phyloP scores from a whole-genome alignment of 441 rosid species.

The Isatis lusitanica region DNA sequence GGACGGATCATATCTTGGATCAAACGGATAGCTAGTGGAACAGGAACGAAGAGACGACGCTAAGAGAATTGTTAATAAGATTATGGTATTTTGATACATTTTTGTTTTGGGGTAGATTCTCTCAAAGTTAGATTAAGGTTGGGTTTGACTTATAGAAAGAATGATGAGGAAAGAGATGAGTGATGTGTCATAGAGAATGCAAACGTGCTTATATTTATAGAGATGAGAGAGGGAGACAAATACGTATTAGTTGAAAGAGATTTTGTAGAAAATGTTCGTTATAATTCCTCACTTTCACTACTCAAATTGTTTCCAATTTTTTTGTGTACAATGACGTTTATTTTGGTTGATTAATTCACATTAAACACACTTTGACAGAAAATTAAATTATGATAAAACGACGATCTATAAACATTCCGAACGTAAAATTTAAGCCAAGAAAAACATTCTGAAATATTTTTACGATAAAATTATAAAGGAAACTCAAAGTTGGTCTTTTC shows the following conservation, averaged over 20 bases:
- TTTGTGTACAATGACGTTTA: neutral
- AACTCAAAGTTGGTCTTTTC: neutral
- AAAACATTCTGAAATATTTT: neutral
- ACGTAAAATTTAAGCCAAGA: neutral
- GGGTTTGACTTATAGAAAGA: conserved; percentile 29
- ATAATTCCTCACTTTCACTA: conserved; percentile 11
- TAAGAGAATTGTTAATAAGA: conserved; percentile 27
- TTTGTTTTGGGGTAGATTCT: neutral
- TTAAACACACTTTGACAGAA: conserved; percentile 1
- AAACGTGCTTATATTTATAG: conserved; percentile 35
- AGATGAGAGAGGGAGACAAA: conserved; percentile 14
- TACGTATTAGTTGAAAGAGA: neutral
- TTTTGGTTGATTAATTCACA: neutral
- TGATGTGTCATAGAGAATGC: conserved; percentile 25
- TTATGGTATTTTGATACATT: conserved; percentile 26
- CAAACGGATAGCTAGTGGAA: conserved; percentile 27
- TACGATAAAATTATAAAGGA: neutral
- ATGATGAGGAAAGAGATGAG: conserved; percentile 20
- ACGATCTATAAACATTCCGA: neutral
- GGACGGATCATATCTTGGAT: conserved; percentile 26
- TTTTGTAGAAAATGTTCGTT: conserved; percentile 2
- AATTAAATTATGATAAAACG: neutral
- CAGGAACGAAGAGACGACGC: conserved; percentile 20
- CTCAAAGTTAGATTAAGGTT: conserved; percentile 34
- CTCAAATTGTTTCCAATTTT: conserved; percentile 5